Base-by-base conservation (phyloP, 1,139 yeast genomes). In the Candida sanyaensis region DNA sequence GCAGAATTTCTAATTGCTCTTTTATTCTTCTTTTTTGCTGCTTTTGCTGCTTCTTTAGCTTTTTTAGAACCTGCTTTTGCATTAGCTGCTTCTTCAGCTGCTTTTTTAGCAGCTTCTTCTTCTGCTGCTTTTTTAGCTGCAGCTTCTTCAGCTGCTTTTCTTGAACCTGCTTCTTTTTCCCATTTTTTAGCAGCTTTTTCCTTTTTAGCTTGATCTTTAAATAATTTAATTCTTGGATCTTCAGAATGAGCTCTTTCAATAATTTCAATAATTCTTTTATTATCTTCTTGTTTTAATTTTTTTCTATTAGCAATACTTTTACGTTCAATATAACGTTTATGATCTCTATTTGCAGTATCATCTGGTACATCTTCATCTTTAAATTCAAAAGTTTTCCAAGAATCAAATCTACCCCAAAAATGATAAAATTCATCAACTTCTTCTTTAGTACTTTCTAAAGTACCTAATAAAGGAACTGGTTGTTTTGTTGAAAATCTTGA, bases 291-390 rank as follows among this genome's bases (percentile, higher is more conserved):
- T 86, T 95, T 95, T 80, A 84, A 88, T 87, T 93, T 93, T 80
- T 88, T 88, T 78, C 99, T 89, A 54, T 96, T 90, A 59, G 96
- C 92, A 71, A 89, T 81, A 80, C 95, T 93, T 81, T 95, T 93
- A 80, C 93, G 90, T 77, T 93, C 99, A 61, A 92, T 87, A 78
- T 91, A 89, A 77, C 99, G 96, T 80, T 93, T 93, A 82, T 93
- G 96, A 70, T 93, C 99, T 81, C 99, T 91, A 84, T 93, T 95
- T 55, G 96, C 89, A 54, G 97, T 88, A 75, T 93, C 99, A 77
- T 93, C 99, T 58, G 99, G 99, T 64, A 92, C 97, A 68, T 93
- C 99, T 77, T 93, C 99, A 66, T 93, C 99, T 69, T 92, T 83
- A 76, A 92, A 93, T 77, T 93, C 99, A 66, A 93, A 93, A 42